Base-by-base conservation (phyloP, 768 basidiomycete genomes). In the Naganishia vishniacii region DNA sequence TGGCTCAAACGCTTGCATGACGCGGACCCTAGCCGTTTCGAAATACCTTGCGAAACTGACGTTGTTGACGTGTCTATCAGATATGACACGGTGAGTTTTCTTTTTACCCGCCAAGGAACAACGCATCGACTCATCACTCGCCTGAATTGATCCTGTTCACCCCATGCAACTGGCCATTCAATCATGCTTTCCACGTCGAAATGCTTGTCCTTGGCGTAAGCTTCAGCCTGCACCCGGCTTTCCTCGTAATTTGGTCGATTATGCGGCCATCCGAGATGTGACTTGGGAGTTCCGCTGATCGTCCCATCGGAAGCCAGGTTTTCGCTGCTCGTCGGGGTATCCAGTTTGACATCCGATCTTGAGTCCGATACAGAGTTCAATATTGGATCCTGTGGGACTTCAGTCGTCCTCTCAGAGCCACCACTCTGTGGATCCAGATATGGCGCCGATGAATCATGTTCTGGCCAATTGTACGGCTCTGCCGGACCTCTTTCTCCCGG, bases 1-100 rank as follows among this genome's bases (percentile, higher is more conserved):
- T 23, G 53, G 37, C 18, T 56, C 53, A 46, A 60, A 60, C n/a
- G n/a, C 25, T 12, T 60, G 42, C 41, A 60, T 60, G 3, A 31
- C 59, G 31, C 41, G 59, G 2, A 45, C 42, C 31, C 59, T 13
- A n/a, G 45, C 59, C 15, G 59, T 45, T 42, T 64, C 63, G 46
- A 64, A 64, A 44, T 64, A 64, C 15, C 63, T 40, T n/a, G 48
- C 63, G 45, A 58, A 64, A 6, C 23, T 20, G 12, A 64, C 63
- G 26, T 64, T 64, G 28, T 64, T 64, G 12, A 64, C 42, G 26
- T 64, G 63, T 25, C 53, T 61, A 28, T 29, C 28, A 48, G 25
- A 29, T 7, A 28, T 18, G 28, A 11, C 5, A 29, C 4, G 28
- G 37, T n/a, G 9, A 34, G 13, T 7, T 13, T 25, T 4, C 8